Conservation (phyloP, 1,284 basidiomycete species). For the Malassezia caprae region DNA sequence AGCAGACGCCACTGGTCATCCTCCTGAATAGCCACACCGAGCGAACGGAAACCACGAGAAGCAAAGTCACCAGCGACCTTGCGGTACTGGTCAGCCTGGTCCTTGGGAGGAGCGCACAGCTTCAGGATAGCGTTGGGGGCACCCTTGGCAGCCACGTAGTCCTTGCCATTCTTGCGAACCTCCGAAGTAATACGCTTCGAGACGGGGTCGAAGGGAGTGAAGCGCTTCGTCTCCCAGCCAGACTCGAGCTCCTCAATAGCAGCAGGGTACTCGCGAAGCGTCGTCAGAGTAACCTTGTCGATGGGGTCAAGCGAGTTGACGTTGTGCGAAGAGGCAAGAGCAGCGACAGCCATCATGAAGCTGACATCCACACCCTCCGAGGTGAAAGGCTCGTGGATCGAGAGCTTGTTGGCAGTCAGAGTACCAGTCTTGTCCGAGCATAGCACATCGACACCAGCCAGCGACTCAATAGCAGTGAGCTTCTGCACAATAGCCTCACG, state of each 20-base stretch:
- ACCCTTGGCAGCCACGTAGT: constrained; percentile 55
- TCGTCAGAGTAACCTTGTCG: constrained; percentile 55
- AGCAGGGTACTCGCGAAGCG: constrained; percentile 54
- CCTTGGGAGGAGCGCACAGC: constrained; percentile 50
- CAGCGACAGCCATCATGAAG: constrained; percentile 54
- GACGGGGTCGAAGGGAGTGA: constrained; percentile 56
- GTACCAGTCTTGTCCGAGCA: constrained; percentile 58
- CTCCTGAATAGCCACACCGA: constrained; percentile 55
- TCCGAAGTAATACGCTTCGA: constrained; percentile 57
- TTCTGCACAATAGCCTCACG: constrained; percentile 58
- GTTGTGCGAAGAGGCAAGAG: constrained; percentile 56
- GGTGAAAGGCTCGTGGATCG: constrained; percentile 54
- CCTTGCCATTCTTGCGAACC: constrained; percentile 54
- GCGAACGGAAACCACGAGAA: constrained; percentile 54
- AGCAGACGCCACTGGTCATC: constrained; percentile 53
- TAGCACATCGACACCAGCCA: constrained; percentile 56
- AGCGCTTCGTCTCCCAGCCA: constrained; percentile 55
- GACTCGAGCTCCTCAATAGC: constrained; percentile 53
- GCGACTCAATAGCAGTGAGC: constrained; percentile 56
- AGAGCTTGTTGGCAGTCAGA: constrained; percentile 57
- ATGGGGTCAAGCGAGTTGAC: constrained; percentile 55
- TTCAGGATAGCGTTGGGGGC: constrained; percentile 56
- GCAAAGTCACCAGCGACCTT: constrained; percentile 52
- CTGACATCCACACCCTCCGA: constrained; percentile 51
- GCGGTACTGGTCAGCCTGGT: constrained; percentile 51